Conservation (phyloP, 2,329 filamentous ascomycete species). For the Xylariaceae sp. region DNA sequence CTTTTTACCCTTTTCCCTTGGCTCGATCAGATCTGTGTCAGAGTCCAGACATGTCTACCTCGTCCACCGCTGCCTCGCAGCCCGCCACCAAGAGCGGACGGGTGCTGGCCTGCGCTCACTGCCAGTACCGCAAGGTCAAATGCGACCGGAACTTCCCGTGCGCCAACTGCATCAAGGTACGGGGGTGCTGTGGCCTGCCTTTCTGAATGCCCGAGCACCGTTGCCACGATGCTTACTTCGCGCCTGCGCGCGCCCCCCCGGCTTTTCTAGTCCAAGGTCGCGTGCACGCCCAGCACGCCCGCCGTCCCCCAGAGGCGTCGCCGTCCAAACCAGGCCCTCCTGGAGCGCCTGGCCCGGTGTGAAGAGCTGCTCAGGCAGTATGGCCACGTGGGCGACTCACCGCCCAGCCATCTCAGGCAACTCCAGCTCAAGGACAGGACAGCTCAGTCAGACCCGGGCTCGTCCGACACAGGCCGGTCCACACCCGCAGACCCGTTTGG, state of each 20-base stretch:
- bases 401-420: not conserved
- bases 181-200: not conserved
- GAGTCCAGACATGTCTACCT: slow-evolving; percentile 11
- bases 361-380: slow-evolving; percentile 14
- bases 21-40: no score
- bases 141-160: slow-evolving; percentile 55
- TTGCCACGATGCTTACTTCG: not conserved
- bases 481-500: not conserved
- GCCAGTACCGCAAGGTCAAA: slow-evolving; percentile 57
- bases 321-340: slow-evolving; percentile 13
- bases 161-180: slow-evolving; percentile 39
- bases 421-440: not conserved
- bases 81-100: slow-evolving; percentile 16
- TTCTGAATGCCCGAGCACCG: not conserved
- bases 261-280: slow-evolving; percentile 9
- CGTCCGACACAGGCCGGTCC: not conserved
- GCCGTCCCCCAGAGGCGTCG: slow-evolving; percentile 12
- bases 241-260: no score
- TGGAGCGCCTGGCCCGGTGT: slow-evolving; percentile 12
- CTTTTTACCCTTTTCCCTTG: no score
- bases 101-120: slow-evolving; percentile 46
- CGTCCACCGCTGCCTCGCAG: slow-evolving; percentile 4
- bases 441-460: not conserved
- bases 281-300: slow-evolving; percentile 12
- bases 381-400: not conserved